These are phyloP conservation scores for Candida methanosorbosa DNA, from an alignment of 805 yeast genomes.

Conservation along the genomic window DNA sequence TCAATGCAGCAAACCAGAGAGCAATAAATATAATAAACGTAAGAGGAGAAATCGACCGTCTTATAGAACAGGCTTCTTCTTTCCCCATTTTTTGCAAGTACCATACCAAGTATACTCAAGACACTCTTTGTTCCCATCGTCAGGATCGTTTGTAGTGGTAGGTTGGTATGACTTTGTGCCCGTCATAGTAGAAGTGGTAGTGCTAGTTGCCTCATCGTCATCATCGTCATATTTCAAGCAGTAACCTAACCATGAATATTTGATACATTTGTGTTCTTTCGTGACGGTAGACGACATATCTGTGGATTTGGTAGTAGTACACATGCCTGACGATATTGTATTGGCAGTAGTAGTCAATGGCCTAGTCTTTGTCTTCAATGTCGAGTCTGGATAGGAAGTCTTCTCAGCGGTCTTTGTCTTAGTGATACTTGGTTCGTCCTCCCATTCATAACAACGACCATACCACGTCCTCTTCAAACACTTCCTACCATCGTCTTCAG, in stretches of 20 bases:
- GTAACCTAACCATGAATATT: slow-evolving; percentile 5
- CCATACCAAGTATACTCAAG: neutral
- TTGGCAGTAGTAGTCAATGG: slow-evolving; percentile 1
- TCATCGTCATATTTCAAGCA: slow-evolving; percentile 3
- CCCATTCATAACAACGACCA: slow-evolving; percentile 37
- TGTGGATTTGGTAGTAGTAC: slow-evolving; percentile 1
- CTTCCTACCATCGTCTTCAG: slow-evolving; percentile 19
- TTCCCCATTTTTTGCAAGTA: neutral
- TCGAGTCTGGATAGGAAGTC: neutral
- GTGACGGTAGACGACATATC: too few relatives aligned
- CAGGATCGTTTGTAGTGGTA: neutral
- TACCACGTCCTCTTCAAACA: slow-evolving; percentile 59
- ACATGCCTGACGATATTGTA: slow-evolving; percentile 1
- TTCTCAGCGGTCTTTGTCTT: slow-evolving; percentile 4
- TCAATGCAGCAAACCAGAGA: too few relatives aligned
- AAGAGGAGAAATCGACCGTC: too few relatives aligned
- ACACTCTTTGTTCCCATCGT: neutral
- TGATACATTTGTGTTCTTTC: neutral
- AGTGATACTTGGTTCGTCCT: slow-evolving; percentile 12
- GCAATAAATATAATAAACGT: too few relatives aligned
- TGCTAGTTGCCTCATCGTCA: neutral
- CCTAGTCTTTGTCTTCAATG: slow-evolving; percentile 1
- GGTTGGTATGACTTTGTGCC: neutral
- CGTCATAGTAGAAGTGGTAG: neutral
- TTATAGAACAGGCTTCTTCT: too few relatives aligned